phyloP scores from a whole-genome alignment of 2,329 filamentous ascomycete species.

The Aphanoascus verrucosus region DNA sequence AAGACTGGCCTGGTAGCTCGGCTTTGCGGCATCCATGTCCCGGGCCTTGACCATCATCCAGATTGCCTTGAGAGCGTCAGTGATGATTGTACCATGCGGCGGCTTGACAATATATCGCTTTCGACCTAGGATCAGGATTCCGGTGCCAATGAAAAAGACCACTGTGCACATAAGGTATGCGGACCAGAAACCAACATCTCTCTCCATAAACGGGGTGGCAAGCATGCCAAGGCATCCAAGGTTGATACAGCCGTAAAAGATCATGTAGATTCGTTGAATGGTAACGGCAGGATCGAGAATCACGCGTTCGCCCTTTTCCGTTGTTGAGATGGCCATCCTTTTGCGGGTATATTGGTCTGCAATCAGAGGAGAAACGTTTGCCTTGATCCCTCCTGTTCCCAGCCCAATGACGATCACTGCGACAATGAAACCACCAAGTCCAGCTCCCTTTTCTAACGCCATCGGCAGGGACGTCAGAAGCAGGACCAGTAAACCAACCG shows the following conservation, averaged over 20 bases:
- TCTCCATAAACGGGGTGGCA: constrained; percentile 57
- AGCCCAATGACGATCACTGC: constrained; percentile 53
- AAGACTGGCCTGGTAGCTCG: constrained; percentile 49
- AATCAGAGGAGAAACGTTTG: constrained; percentile 47
- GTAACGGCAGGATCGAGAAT: constrained; percentile 57
- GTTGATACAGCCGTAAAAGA: constrained; percentile 65
- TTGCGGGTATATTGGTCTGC: constrained; percentile 54
- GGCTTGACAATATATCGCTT: constrained; percentile 38
- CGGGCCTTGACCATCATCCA: constrained; percentile 44
- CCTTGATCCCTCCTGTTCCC: constrained; percentile 58
- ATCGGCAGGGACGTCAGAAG: constrained; percentile 45
- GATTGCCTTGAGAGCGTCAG: constrained; percentile 52
- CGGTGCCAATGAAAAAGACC: constrained; percentile 53
- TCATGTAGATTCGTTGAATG: constrained; percentile 58
- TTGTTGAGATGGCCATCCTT: constrained; percentile 39
- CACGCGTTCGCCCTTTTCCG: constrained; percentile 43
- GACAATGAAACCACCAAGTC: constrained; percentile 44
- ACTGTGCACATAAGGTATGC: constrained; percentile 52
- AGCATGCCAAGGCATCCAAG: constrained; percentile 56
- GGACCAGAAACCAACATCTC: constrained; percentile 54
- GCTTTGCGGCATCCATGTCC: constrained; percentile 54
- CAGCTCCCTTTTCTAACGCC: constrained; percentile 40
- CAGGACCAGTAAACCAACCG: constrained; percentile 45
- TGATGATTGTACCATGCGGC: constrained; percentile 53
- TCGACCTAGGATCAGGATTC: constrained; percentile 40